A percentile compares a stretch with the other conserved stretches of the same genome.
Evolutionary conservation across 164 flowering plant genomes (phyloP).

Genomic region (Vitis rotundifolia): DNA sequence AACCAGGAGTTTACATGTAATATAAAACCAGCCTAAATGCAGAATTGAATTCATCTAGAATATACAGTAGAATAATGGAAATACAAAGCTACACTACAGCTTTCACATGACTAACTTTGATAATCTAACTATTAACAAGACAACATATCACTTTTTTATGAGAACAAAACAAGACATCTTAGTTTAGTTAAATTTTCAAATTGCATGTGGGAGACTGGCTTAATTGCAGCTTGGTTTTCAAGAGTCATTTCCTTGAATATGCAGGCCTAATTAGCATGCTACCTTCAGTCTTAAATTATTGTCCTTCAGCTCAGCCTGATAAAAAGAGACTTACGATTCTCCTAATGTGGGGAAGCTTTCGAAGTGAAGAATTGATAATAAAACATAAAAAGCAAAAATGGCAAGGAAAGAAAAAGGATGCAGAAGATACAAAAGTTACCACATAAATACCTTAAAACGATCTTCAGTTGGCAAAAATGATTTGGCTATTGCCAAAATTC

Average conservation of each 20-base stretch:
- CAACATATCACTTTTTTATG: background rate
- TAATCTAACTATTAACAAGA: background rate
- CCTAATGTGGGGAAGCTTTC: background rate
- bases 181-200: background rate
- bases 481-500: slow-evolving; percentile 56
- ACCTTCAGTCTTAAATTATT: no score
- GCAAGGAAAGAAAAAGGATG: background rate
- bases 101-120: background rate
- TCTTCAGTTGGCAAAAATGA: slow-evolving; percentile 70
- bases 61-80: no score
- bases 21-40: no score
- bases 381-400: background rate
- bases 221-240: no score
- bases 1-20: background rate
- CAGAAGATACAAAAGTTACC: background rate
- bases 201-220: background rate
- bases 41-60: no score
- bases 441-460: slow-evolving; percentile 71
- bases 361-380: background rate
- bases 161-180: no score
- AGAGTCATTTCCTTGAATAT: no score
- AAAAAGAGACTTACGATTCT: background rate
- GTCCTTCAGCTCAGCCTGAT: background rate
- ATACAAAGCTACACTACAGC: background rate
- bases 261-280: no score